Percentiles rank a stretch among this genome's conserved stretches.
Conservation (phyloP, 352 stramenopile genomes). For the Phytophthora citricola region DNA sequence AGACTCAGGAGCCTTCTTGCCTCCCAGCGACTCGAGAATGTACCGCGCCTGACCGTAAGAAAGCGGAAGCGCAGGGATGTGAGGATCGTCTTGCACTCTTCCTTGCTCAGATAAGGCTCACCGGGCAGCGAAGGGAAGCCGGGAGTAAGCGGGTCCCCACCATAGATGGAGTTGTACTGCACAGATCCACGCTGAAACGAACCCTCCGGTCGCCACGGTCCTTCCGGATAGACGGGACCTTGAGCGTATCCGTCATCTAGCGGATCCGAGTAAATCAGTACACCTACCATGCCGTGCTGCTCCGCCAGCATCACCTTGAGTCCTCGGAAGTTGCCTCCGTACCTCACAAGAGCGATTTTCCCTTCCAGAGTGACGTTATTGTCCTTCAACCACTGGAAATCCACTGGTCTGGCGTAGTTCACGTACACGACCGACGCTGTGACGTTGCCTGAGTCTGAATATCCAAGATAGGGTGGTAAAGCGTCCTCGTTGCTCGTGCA, state of each 20-base stretch:
- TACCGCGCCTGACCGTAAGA: conserved; percentile 84
- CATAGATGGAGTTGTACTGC: conserved; percentile 80
- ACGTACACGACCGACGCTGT: conserved; percentile 85
- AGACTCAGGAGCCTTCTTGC: conserved; percentile 50
- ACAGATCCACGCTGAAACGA: conserved; percentile 89
- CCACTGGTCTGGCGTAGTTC: conserved; percentile 83
- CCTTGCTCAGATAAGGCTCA: conserved; percentile 46
- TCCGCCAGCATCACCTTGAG: conserved; percentile 90
- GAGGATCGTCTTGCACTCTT: conserved; percentile 52
- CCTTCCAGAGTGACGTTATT: conserved; percentile 75
- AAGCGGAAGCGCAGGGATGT: conserved; percentile 61
- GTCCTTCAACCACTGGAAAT: conserved; percentile 82
- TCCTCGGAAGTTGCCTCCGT: conserved; percentile 79
- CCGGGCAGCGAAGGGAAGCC: conserved; percentile 55
- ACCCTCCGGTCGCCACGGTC: conserved; percentile 60
- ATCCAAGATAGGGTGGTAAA: conserved; percentile 84
- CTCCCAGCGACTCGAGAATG: conserved; percentile 74
- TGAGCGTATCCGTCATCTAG: conserved; percentile 78
- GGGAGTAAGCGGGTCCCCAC: conserved; percentile 73
- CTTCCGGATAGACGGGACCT: conserved; percentile 51
- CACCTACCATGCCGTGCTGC: conserved; percentile 69
- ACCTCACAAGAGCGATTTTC: conserved; percentile 88
- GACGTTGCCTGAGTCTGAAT: conserved; percentile 80
- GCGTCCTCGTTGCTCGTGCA: conserved; percentile 64
- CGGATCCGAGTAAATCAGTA: conserved; percentile 92